Base-by-base conservation (phyloP, 768 basidiomycete species). In the Mycena venus region DNA sequence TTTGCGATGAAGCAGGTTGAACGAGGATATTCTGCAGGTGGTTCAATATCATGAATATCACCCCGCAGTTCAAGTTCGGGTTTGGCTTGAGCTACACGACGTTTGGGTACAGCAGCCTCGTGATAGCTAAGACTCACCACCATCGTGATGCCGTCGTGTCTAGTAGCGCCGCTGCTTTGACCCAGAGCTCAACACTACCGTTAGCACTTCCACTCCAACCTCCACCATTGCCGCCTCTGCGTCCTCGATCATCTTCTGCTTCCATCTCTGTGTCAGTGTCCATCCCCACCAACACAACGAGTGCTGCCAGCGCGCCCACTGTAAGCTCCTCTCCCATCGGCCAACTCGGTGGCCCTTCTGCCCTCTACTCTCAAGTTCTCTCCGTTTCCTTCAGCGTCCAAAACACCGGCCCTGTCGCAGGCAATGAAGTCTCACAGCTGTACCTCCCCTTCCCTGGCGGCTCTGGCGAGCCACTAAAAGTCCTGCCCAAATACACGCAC, bases 61-160 rank as follows among this genome's bases (percentile, higher is more conserved):
- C 68, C 4, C 78, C 78, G 23, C 76, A 63, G 10, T 81, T 61
- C 58, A 82, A 83, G 75, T 84, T 83, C 40, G 81, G 80, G 60
- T 89, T 78, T 80, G 84, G 67, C 10, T 75, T 89, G 72, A 83
- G 82, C 32, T 90, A 90, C 77, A 87, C 88, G 25, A 80, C 77
- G 0, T 90, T 89, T 78, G 69, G 80, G 14, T 87, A 85, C 74
- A 79, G 82, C 21, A 78, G 82, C 44, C 60, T 86, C 7, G 6
- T 4, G 17, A 19, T 36, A 23, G 12, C 58, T 6, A 36, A 59
- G 21, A 19, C 11, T 12, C 58, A 59, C 34, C 12, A 4, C 34
- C 58, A 34, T 38, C 58, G 58, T 19, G 58, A 36, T n/a, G 29
- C 25, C 56, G 32, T 32, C 31, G 21, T 32, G 4, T 58, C 56